Percentiles rank a stretch among this genome's conserved stretches.
phyloP scores from a whole-genome alignment of 2,329 filamentous ascomycete species.

The Hypomyces perniciosus region DNA sequence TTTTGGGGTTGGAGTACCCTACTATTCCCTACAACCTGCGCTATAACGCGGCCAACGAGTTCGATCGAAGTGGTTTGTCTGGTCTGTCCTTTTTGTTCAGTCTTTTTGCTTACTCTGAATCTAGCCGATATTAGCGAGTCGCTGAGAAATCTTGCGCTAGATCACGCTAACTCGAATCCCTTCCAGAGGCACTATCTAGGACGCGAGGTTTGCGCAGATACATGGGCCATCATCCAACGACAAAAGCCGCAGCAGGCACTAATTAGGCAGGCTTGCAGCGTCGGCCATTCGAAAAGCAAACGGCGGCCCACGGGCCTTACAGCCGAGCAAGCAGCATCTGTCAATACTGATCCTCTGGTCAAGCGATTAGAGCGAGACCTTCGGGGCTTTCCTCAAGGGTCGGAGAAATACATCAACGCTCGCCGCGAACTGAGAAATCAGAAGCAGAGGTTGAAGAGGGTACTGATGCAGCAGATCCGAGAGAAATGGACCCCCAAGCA shows the following conservation, averaged over 20 bases:
- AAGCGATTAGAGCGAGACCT: not conserved
- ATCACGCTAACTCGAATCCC: slow-evolving; percentile 1
- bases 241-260: slow-evolving; percentile 14
- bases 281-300: slow-evolving; percentile 16
- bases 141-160: slow-evolving; percentile 4
- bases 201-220: slow-evolving; percentile 4
- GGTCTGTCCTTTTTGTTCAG: not conserved
- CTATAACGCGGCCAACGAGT: slow-evolving; percentile 9
- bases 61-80: slow-evolving; percentile 1
- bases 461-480: slow-evolving; percentile 13
- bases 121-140: not conserved
- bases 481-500: slow-evolving; percentile 16
- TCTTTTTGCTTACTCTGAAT: no score
- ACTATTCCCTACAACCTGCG: slow-evolving; percentile 10
- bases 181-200: slow-evolving; percentile 11
- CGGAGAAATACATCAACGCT: slow-evolving; percentile 6
- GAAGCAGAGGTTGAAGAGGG: slow-evolving; percentile 16
- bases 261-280: slow-evolving; percentile 15
- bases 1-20: slow-evolving; percentile 1
- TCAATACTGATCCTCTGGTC: slow-evolving; percentile 13
- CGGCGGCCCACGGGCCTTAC: slow-evolving; percentile 15
- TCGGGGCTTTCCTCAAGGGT: slow-evolving; percentile 1
- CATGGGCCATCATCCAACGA: slow-evolving; percentile 1
- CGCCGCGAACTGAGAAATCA: slow-evolving; percentile 5
- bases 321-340: slow-evolving; percentile 10